Evolutionary conservation across 345 rosid genomes (phyloP), one percentile per base, ranked within the genome.

Genomic region (Populus euphratica): DNA sequence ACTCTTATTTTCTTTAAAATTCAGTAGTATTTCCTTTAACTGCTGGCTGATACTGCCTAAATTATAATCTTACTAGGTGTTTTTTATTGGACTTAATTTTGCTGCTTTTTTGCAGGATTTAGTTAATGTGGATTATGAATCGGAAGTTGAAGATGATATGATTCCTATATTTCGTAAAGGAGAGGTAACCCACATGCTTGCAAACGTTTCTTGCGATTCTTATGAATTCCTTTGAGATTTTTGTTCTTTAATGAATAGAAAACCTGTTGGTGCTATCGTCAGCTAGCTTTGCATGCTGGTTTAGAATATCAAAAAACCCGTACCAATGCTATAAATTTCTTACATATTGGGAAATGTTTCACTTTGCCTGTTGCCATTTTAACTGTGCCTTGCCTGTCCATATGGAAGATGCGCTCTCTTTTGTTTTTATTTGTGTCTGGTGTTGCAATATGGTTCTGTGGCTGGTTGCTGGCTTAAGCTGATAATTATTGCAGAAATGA

Each of bases 111-210:
- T 56, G 69, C 86, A 94, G 98, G 97, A 86, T 71, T 18, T 87
- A 54, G 72, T 83, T 35, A 89, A 90, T 83, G 86, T 91, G 81
- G 98, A 94, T 82, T 93, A 80, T 69, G 98, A 94, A 85, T 87
- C 98, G 33, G 92, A 89, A 83, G 98, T 93, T 3, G 92, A 93
- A 84, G 97, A 93, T 38, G 98, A 94, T 79, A 88, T 94, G 61
- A 90, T 93, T 49, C 82, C 90, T 14, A 89, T 93, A 77, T 94
- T 93, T 80, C 91, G 97, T 73, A 94, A 93, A 82, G 98, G 98
- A 64, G 98, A 93, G 97, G 98, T 93, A 36, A 50, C 25, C 74
- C 21, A n/a, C 23, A 35, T 20, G 36, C 17, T 63, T 43, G 6
- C 50, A 25, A 27, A 27, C 63, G 1, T 31, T 50, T 6, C 47